Evolutionary conservation across 495 filamentous ascomycete genomes (phyloP), one percentile per base, ranked within the genome.

Genomic region (Niebla homalea): DNA sequence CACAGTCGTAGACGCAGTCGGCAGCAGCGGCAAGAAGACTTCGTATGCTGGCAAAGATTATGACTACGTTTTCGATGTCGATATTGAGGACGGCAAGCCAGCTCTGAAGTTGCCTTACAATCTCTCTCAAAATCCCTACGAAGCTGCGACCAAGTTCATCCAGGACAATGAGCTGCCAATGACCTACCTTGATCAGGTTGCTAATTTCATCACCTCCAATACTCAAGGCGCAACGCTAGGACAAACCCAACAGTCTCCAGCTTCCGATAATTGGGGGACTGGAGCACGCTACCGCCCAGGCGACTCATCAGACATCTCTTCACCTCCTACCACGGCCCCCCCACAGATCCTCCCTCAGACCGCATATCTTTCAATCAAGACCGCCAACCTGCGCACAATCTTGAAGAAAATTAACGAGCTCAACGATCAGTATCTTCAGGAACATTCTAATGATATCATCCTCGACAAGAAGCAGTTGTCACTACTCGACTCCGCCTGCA

Each of bases 11-110:
- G 89, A 94, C 51, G 79, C 87, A 2, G 83, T 81, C 32, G 90
- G 83, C 29, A 92, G 87, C 61, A 86, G 80, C 51, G 83, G 85
- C 3, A 73, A 74, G 41, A 86, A 85, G 62, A 80, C 73, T 12
- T 68, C 82, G 38, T 85, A 89, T 60, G 64, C 81, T 2, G 93
- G 93, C 20, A 79, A 89, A 62, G 86, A 94, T 49, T 99, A 93
- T 62, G 93, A 99, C 58, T 96, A 86, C 62, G 93, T 99, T 43
- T 99, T 97, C 56, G 90, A 97, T 60, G 92, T 99, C 22, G 93
- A 96, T 58, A 90, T 97, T 50, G 85, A 95, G 60, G 93, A 97
- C 53, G 93, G 92, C 36, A 87, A 90, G 55, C 93, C 93, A 25
- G 79, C 92, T 3, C 73, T 97, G 29, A 97, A 97, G 60, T 72